Evolutionary conservation across 306 rosid genomes (phyloP).

Genomic region (Ochetophila trinervis): DNA sequence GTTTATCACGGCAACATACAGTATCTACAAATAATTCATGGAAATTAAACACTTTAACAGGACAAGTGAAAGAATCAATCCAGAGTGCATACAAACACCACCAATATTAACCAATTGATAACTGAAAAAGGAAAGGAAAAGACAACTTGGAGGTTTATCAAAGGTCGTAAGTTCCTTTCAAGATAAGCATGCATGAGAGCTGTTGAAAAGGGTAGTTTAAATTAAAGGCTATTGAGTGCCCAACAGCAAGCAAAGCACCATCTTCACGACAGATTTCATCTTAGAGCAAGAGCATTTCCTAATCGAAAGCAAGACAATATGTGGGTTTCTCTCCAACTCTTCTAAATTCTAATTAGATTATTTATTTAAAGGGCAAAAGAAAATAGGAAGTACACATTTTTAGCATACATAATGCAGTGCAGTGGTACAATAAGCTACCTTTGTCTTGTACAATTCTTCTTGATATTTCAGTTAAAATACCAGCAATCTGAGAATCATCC

Average conservation of each 20-base stretch:
- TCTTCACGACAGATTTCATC: no score
- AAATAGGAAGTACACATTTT: neutral
- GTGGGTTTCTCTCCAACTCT: neutral
- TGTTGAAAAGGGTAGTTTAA: neutral
- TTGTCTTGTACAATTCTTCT: slow-evolving; percentile 82
- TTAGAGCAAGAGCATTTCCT: neutral
- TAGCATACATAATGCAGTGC: neutral
- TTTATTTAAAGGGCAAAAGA: neutral
- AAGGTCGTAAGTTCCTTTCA: no score
- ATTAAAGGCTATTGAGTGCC: neutral
- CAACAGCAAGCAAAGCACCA: neutral
- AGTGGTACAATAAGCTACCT: slow-evolving; percentile 42
- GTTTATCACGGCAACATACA: no score
- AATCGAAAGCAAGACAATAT: neutral
- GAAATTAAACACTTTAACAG: no score
- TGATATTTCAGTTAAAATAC: slow-evolving; percentile 76
- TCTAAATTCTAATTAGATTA: neutral
- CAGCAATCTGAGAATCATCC: slow-evolving; percentile 62
- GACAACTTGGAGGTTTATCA: no score
- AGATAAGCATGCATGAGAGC: no score
- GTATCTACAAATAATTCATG: no score
- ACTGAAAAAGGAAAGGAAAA: no score
- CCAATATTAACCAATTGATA: no score
- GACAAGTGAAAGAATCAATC: no score
- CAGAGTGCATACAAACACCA: no score